Evolutionary conservation across 2,329 filamentous ascomycete genomes (phyloP).

Genomic region (Cladophialophora immunda): DNA sequence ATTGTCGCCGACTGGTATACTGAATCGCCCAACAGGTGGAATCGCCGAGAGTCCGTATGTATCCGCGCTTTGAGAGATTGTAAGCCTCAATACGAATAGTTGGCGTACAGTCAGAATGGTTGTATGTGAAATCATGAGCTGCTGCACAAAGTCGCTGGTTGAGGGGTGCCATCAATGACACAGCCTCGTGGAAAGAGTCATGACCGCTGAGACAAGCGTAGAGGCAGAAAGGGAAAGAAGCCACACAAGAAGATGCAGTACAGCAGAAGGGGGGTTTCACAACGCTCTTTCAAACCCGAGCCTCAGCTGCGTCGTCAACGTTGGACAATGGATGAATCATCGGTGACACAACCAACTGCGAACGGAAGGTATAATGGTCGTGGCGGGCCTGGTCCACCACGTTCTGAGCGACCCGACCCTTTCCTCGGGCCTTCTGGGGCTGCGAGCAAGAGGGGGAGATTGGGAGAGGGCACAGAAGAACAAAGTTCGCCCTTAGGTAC

Average conservation of each 20-base stretch:
- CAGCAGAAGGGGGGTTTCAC: background rate
- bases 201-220: background rate
- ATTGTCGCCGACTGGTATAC: background rate
- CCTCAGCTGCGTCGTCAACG: constrained; percentile 8
- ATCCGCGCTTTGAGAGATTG: background rate
- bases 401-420: background rate
- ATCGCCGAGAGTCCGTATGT: background rate
- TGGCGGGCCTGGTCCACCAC: constrained; percentile 1
- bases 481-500: background rate
- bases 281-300: background rate
- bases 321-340: background rate
- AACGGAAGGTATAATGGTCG: background rate
- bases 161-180: constrained; percentile 1
- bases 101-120: background rate
- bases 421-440: background rate
- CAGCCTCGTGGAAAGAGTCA: constrained; percentile 10
- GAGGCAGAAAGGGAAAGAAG: background rate
- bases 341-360: constrained; percentile 1
- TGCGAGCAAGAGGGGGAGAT: background rate
- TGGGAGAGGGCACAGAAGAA: background rate
- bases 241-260: background rate
- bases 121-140: background rate
- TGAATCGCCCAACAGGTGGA: background rate
- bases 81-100: background rate
- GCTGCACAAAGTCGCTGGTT: background rate